Conservation (phyloP, 2,329 filamentous ascomycete species). For the Penicillium glabrum region DNA sequence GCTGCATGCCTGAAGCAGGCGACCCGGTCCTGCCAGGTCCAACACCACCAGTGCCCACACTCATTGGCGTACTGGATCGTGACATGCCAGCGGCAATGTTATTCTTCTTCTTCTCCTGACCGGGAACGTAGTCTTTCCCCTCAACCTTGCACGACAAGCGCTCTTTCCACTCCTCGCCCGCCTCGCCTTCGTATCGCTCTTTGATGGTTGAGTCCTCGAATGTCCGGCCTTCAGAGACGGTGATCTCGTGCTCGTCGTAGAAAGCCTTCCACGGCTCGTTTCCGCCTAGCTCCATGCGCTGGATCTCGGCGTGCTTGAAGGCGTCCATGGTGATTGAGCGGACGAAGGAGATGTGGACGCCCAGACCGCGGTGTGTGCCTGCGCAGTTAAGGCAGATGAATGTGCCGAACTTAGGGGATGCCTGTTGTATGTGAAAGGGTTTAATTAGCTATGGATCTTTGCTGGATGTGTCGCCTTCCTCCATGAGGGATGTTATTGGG, state of each 20-base stretch:
- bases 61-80: constrained; percentile 29
- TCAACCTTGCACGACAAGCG: constrained; percentile 84
- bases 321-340: constrained; percentile 98
- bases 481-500: not conserved
- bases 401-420: constrained; percentile 91
- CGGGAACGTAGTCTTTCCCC: constrained; percentile 78
- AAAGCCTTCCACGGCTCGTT: constrained; percentile 86
- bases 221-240: constrained; percentile 64
- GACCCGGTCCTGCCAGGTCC: constrained; percentile 17
- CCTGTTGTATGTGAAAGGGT: constrained; percentile 41
- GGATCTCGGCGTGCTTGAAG: constrained; percentile 90
- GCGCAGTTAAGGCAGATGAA: constrained; percentile 98
- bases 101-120: constrained; percentile 55
- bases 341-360: constrained; percentile 98
- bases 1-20: constrained; percentile 17
- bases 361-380: constrained; percentile 88
- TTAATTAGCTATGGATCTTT: not conserved
- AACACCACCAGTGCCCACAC: constrained; percentile 4
- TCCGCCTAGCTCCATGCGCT: constrained; percentile 88
- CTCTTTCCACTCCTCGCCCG: constrained; percentile 95
- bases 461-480: not conserved
- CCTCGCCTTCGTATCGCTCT: constrained; percentile 84
- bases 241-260: constrained; percentile 72
- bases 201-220: constrained; percentile 90
- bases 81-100: constrained; percentile 27